Percentiles rank a stretch among this genome's conserved stretches.
phyloP scores from a whole-genome alignment of 2,329 filamentous ascomycete genomes.

The Intubia oerlemansii region DNA sequence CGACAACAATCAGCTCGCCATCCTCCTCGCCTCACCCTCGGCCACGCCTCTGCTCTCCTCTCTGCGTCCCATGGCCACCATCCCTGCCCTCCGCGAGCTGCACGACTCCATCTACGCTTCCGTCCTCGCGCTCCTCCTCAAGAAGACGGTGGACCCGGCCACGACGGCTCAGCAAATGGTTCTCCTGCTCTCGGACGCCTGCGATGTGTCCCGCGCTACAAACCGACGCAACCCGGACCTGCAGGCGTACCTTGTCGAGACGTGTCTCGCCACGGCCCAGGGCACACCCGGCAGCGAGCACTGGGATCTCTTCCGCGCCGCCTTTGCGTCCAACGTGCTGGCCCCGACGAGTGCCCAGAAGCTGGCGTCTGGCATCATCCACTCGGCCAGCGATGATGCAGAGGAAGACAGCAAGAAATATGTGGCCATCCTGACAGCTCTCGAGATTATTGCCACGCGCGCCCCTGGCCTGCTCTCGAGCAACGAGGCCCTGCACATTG shows the following conservation, averaged over 20 bases:
- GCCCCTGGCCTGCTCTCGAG: conserved; percentile 21
- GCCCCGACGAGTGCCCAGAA: conserved; percentile 13
- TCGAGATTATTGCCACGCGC: conserved; percentile 26
- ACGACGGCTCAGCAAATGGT: conserved; percentile 16
- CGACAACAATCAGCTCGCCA: conserved; percentile 30
- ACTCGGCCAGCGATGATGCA: conserved; percentile 7
- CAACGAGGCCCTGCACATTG: conserved; percentile 23
- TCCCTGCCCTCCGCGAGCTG: conserved; percentile 15
- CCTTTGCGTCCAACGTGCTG: conserved; percentile 21
- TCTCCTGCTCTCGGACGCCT: conserved; percentile 24
- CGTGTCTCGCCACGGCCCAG: conserved; percentile 18
- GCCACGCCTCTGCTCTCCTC: conserved; percentile 42
- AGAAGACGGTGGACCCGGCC: conserved; percentile 7
- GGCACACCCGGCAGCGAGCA: conserved; percentile 11
- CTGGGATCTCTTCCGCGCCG: conserved; percentile 27
- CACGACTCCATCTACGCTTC: conserved; percentile 12
- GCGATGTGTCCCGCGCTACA: conserved; percentile 11
- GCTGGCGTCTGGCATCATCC: conserved; percentile 12
- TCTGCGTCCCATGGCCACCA: conserved; percentile 32
- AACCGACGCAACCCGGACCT: conserved; percentile 20
- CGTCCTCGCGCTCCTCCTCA: conserved; percentile 21
- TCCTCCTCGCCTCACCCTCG: conserved; percentile 47
- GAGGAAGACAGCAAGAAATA: conserved; percentile 6
- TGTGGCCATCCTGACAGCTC: conserved; percentile 17
- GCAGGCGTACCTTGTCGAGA: conserved; percentile 24